Base-by-base conservation (phyloP, 768 basidiomycete species). In the Naematelia encephala region DNA sequence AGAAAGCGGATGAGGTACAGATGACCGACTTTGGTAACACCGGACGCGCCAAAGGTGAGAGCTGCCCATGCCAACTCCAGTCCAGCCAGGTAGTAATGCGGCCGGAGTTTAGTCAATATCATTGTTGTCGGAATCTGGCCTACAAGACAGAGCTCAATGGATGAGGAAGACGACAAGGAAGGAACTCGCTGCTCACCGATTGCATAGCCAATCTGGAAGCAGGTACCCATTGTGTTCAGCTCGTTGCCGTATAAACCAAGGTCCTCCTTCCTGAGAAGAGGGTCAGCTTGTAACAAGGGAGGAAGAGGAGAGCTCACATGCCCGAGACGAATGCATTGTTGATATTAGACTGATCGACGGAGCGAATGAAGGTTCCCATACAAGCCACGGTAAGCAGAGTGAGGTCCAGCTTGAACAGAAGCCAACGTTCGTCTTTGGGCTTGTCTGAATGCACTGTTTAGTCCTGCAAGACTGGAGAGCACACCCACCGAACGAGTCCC, bases 1-100 rank as follows among this genome's bases (percentile, higher is more conserved):
- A 75, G 57, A 59, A 75, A 75, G 0, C 74, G 65, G 43, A 68
- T 45, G 22, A 63, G 68, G 49, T 71, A 75, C 1, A 75, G 58
- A 3, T 62, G 39, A 23, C 57, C 51, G 30, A 50, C 52, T n/a
- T 66, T 60, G 48, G 63, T 69, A 55, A 75, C 68, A 5, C 62
- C 52, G 51, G 68, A 73, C 1, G 64, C 59, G 3, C 58, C 71
- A 4, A 75, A 61, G 1, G 73, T 75, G 26, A 60, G 49, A 23
- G 72, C 49, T 8, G 67, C 68, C 74, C 74, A 75, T 8, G 64
- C 63, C 8, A 70, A 28, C 46, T 75, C 71, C 2, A 72, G 43
- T 51, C 19, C 26, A 12, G 25, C 14, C 19, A 54, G 52, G 28
- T n/a, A 54, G 12, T n/a, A n/a, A 28, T 42, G 27, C 16, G 52